Conservation (phyloP, 2,329 filamentous ascomycete genomes). For the Aspergillus awamori region DNA sequence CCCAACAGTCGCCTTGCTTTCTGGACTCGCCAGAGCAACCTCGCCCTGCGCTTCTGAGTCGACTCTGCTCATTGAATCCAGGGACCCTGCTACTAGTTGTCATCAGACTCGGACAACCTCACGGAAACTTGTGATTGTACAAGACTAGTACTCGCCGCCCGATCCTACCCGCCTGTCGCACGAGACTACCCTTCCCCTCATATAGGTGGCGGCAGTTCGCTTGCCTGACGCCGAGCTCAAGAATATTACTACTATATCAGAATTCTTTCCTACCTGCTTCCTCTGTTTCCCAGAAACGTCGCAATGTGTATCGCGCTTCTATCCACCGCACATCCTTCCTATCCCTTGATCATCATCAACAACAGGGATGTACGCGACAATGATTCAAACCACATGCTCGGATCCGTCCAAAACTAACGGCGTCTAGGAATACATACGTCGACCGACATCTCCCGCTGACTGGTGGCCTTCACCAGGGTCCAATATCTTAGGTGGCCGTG, state of each 20-base stretch:
- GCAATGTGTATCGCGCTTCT: slow-evolving; percentile 73
- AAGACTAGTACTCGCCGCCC: background rate
- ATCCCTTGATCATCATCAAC: slow-evolving; percentile 73
- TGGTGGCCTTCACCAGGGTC: slow-evolving; percentile 62
- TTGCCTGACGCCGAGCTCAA: background rate
- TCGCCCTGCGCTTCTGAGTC: background rate
- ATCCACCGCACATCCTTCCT: slow-evolving; percentile 74
- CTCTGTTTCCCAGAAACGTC: background rate
- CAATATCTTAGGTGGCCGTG: slow-evolving; percentile 63
- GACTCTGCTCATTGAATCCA: background rate
- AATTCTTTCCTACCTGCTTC: background rate
- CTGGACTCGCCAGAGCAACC: background rate
- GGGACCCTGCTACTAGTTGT: background rate
- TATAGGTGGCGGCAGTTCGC: background rate
- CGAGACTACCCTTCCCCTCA: slow-evolving; percentile 1
- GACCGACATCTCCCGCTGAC: slow-evolving; percentile 60
- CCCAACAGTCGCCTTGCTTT: slow-evolving; percentile 7
- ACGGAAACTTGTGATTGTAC: background rate
- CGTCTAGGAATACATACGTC: slow-evolving; percentile 63
- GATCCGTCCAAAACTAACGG: slow-evolving; percentile 9
- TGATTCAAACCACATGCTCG: background rate
- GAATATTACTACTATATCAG: background rate
- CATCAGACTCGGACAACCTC: background rate
- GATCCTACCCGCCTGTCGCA: background rate
- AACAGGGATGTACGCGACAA: slow-evolving; percentile 67